These are phyloP conservation scores for Pholiota conissans DNA, from an alignment of 768 basidiomycete species.

Conservation along the genomic window DNA sequence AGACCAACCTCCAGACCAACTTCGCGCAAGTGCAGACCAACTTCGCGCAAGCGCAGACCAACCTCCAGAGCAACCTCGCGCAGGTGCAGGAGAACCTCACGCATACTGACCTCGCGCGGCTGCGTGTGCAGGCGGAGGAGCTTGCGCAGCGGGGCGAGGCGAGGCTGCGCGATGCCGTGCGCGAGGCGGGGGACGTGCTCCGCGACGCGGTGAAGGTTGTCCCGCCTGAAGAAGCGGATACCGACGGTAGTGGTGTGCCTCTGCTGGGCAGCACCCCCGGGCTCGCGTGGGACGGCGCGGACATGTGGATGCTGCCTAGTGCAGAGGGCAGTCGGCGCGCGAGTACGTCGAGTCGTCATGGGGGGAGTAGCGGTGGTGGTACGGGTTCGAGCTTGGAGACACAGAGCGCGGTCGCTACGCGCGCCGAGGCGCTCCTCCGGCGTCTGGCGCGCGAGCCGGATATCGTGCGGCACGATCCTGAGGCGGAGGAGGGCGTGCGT, in stretches of 20 bases:
- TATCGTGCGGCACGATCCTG: slow-evolving; percentile 77
- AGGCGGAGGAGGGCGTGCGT: slow-evolving; percentile 53
- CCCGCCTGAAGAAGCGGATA: slow-evolving; percentile 64
- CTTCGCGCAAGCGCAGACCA: slow-evolving; percentile 66
- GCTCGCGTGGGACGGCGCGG: slow-evolving; percentile 80
- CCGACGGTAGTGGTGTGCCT: not conserved
- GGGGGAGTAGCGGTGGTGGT: not conserved
- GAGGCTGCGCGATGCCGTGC: slow-evolving; percentile 65
- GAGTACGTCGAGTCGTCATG: slow-evolving; percentile 27
- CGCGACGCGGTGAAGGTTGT: slow-evolving; percentile 91
- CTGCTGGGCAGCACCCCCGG: slow-evolving; percentile 24
- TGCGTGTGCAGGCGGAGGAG: slow-evolving; percentile 75
- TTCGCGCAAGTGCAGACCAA: slow-evolving; percentile 43
- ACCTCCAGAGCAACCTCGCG: slow-evolving; percentile 43
- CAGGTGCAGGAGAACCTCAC: slow-evolving; percentile 49
- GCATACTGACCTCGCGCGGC: slow-evolving; percentile 40
- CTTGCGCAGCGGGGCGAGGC: slow-evolving; percentile 77
- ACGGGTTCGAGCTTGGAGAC: slow-evolving; percentile 26
- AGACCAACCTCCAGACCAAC: slow-evolving; percentile 47
- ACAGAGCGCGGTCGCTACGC: slow-evolving; percentile 61
- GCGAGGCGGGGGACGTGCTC: slow-evolving; percentile 79
- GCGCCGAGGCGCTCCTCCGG: slow-evolving; percentile 75
- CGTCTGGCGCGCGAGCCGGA: slow-evolving; percentile 74
- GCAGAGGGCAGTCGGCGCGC: not conserved
- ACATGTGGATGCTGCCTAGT: slow-evolving; percentile 79